Evolutionary conservation across 176 grass and related monocot genomes (phyloP).

Genomic region (Lolium perenne): DNA sequence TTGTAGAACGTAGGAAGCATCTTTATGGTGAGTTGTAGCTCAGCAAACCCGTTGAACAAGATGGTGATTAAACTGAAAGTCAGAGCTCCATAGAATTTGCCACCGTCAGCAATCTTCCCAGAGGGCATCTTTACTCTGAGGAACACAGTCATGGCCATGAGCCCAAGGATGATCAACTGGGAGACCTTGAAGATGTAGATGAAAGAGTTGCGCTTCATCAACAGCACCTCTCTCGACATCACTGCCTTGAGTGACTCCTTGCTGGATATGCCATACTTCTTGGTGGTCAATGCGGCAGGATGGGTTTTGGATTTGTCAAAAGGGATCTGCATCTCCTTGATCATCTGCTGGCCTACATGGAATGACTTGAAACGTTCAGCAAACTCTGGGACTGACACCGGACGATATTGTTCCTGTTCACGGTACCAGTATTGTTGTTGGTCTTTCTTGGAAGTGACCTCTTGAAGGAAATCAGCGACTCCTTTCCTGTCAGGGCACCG

Average conservation of each 20-base stretch:
- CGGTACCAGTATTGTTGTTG: slow-evolving; percentile 65
- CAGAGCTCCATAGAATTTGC: slow-evolving; percentile 55
- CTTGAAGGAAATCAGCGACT: slow-evolving; percentile 71
- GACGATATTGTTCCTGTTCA: slow-evolving; percentile 43
- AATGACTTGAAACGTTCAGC: slow-evolving; percentile 50
- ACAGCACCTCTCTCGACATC: slow-evolving; percentile 49
- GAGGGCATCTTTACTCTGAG: slow-evolving; percentile 59
- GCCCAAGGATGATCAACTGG: slow-evolving; percentile 55
- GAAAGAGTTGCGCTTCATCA: slow-evolving; percentile 73
- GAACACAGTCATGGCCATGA: slow-evolving; percentile 63
- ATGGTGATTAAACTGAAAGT: slow-evolving; percentile 48
- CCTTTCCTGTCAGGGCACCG: slow-evolving; percentile 72
- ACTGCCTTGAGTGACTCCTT: slow-evolving; percentile 59
- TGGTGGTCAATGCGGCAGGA: slow-evolving; percentile 51
- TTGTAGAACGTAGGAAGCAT: slow-evolving; percentile 72
- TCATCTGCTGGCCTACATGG: slow-evolving; percentile 49
- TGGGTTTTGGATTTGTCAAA: slow-evolving; percentile 48
- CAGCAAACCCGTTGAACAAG: slow-evolving; percentile 66
- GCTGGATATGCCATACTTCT: slow-evolving; percentile 46
- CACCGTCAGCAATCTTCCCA: slow-evolving; percentile 32
- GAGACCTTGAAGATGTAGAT: slow-evolving; percentile 61
- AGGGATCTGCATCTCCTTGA: slow-evolving; percentile 50
- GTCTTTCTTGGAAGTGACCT: slow-evolving; percentile 73
- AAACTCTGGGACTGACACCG: slow-evolving; percentile 54
- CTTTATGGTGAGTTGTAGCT: slow-evolving; percentile 52